phyloP scores from a whole-genome alignment of 768 basidiomycete species.

The Mycena pura region DNA sequence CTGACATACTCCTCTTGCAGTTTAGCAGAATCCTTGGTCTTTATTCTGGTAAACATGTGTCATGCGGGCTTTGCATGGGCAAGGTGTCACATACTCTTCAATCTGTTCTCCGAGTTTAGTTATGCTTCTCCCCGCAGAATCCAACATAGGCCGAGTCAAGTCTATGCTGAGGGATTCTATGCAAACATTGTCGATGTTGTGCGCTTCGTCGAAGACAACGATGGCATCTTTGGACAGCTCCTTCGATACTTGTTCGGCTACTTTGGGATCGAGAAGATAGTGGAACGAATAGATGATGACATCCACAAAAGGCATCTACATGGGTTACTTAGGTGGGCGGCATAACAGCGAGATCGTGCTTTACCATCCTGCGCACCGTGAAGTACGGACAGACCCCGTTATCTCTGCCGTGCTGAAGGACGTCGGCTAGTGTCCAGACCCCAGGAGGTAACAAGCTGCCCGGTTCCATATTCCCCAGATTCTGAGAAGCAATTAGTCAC shows the following conservation, averaged over 20 bases:
- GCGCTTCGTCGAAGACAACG: constrained; percentile 98
- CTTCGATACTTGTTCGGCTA: constrained; percentile 98
- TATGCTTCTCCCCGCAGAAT: constrained; percentile 90
- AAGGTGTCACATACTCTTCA: constrained; percentile 74
- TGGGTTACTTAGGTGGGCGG: constrained; percentile 15
- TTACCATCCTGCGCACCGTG: constrained; percentile 92
- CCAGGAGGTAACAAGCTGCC: constrained; percentile 85
- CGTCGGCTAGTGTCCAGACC: constrained; percentile 93
- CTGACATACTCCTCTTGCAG: constrained; percentile 97
- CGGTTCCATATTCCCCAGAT: constrained; percentile 80
- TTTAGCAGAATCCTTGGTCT: constrained; percentile 90
- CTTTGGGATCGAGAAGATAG: constrained; percentile 97
- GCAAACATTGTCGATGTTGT: constrained; percentile 99
- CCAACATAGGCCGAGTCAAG: constrained; percentile 95
- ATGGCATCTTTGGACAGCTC: constrained; percentile 98
- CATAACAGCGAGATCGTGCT: background rate
- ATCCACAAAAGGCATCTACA: constrained; percentile 94
- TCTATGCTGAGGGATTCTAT: constrained; percentile 99
- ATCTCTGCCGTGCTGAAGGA: constrained; percentile 87
- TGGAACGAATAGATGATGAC: constrained; percentile 99
- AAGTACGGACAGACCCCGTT: constrained; percentile 94
- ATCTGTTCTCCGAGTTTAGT: constrained; percentile 88
- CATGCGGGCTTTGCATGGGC: background rate
- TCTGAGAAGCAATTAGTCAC: constrained; percentile 52
- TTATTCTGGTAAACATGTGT: constrained; percentile 71